These are phyloP conservation scores for Castanopsis chinensis DNA, from an alignment of 306 rosid genomes.

Conservation along the genomic window DNA sequence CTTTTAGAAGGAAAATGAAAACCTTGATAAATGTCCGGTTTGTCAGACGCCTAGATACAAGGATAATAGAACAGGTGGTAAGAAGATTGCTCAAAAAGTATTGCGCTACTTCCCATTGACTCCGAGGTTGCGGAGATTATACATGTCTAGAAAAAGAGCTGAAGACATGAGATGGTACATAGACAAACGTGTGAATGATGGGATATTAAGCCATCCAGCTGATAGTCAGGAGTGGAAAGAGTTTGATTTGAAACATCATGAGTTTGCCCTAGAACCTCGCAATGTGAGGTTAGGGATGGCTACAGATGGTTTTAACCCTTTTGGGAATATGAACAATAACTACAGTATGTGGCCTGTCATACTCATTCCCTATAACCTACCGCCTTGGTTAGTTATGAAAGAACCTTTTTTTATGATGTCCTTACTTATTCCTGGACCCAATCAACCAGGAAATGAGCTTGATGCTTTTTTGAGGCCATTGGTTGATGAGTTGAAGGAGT, in stretches of 20 bases:
- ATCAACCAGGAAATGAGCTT: not conserved
- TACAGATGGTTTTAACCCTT: not conserved
- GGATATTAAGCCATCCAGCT: not conserved
- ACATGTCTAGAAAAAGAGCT: no score
- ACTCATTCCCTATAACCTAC: not conserved
- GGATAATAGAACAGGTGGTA: no score
- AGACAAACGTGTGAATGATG: not conserved
- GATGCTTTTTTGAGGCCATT: not conserved
- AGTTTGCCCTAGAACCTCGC: not conserved
- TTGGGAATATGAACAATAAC: not conserved
- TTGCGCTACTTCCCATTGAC: no score
- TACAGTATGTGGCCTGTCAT: not conserved
- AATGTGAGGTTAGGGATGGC: slow-evolving; percentile 1
- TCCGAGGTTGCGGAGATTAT: no score
- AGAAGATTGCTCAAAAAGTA: no score
- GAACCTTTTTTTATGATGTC: not conserved
- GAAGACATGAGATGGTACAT: not conserved
- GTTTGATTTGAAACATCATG: not conserved
- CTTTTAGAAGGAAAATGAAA: no score
- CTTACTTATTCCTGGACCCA: not conserved
- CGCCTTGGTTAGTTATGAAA: not conserved
- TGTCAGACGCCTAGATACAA: no score
- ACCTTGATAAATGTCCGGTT: no score
- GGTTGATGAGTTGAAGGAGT: not conserved
- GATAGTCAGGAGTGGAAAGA: not conserved